phyloP scores from a whole-genome alignment of 1,284 basidiomycete genomes.

The Cutaneotrichosporon cavernicola region DNA sequence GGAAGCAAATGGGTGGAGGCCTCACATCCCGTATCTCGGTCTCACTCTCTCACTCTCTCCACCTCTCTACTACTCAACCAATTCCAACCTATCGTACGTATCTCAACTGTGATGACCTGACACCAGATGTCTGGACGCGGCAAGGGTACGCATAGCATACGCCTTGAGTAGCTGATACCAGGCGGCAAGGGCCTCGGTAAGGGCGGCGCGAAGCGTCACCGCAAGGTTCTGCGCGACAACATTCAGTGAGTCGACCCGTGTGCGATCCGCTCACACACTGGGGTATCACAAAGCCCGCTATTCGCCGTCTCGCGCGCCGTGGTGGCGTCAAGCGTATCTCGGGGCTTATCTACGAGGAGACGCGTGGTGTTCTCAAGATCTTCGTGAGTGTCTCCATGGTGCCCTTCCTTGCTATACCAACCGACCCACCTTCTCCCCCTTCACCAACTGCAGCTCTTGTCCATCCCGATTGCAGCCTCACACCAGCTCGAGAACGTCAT shows the following conservation, averaged over 20 bases:
- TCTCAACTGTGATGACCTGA: neutral
- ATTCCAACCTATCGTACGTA: neutral
- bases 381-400: constrained; percentile 58
- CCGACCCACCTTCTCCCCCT: neutral
- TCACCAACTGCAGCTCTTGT: neutral
- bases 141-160: constrained; percentile 58
- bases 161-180: neutral
- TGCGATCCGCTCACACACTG: constrained; percentile 11
- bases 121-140: constrained; percentile 69
- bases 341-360: constrained; percentile 89
- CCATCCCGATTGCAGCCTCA: neutral
- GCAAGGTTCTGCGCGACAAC: constrained; percentile 77
- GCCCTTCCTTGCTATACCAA: neutral
- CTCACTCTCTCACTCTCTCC: no score
- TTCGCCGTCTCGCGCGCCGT: constrained; percentile 89
- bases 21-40: no score
- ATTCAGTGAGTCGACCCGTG: constrained; percentile 62
- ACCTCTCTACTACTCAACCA: neutral
- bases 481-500: constrained; percentile 62
- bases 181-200: constrained; percentile 74
- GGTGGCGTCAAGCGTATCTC: constrained; percentile 95
- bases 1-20: neutral
- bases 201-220: constrained; percentile 85
- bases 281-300: constrained; percentile 83
- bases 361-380: constrained; percentile 77